Base-by-base conservation (phyloP, 768 basidiomycete genomes). In the Amanita brunnescens region DNA sequence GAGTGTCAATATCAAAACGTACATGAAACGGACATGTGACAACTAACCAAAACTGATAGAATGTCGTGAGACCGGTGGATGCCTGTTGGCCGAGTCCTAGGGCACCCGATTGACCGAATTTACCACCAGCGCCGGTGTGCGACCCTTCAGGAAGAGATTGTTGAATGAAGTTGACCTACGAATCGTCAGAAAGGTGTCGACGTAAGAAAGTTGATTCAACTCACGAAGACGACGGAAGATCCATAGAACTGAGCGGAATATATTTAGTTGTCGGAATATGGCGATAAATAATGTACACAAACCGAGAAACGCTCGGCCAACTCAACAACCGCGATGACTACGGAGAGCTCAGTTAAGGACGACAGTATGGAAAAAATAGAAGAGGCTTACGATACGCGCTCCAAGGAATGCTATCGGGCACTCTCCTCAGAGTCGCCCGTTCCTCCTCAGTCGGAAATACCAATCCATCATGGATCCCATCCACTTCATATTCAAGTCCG, bases 101-200 rank as follows among this genome's bases (percentile, higher is more conserved):
- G 0, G 87, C 87, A 54, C 87, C 86, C 3, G 85, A 76, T 57
- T 83, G 81, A 2, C 78, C 79, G 42, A 62, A 48, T 0, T 62
- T 42, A 5, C 77, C 75, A 9, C 76, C 78, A 0, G 83, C 78
- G 16, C 87, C 87, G 0, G 85, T 87, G 39, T 61, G 72, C 0
- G 85, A 87, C 41, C 80, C 81, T 0, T 59, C 52, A 2, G 87
- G 87, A 5, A 89, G 77, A 0, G 76, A 75, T 52, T 80, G 78
- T 61, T 90, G 87, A 35, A 89, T 81, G 65, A 80, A 89, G 64
- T 89, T 89, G 33, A 80, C 79, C 81, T 84, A 20, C n/a, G 18
- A 21, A 16, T 20, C 5, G n/a, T 3, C 32, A 18, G 35, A 14
- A 37, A 23, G 12, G n/a, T n/a, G n/a, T 23, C 16, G 13, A 34